Evolutionary conservation across 2,329 filamentous ascomycete genomes (phyloP).

Genomic region (Fusarium napiforme): DNA sequence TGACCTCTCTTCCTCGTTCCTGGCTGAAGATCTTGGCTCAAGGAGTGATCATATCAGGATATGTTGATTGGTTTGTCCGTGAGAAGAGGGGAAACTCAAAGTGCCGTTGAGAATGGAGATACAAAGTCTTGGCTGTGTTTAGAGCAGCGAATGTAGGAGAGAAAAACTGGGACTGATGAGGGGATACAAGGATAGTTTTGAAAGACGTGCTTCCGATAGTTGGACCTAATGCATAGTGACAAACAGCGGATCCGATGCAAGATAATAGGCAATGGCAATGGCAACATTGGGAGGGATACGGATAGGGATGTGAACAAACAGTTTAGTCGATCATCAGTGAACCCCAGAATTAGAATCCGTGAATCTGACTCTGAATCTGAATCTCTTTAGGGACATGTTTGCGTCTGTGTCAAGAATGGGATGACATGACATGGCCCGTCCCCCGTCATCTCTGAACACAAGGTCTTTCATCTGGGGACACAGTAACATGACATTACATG

Average conservation of each 20-base stretch:
- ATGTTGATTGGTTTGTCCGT: not conserved
- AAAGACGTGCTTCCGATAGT: not conserved
- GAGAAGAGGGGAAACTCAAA: not conserved
- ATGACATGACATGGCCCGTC: constrained; percentile 33
- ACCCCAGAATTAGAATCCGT: not conserved
- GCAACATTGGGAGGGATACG: not conserved
- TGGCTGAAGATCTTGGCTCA: constrained; percentile 13
- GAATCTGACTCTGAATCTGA: constrained; percentile 3
- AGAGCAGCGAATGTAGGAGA: not conserved
- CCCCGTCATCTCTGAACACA: constrained; percentile 22
- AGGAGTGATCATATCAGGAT: not conserved
- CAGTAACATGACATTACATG: constrained; percentile 1
- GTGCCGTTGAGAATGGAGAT: not conserved
- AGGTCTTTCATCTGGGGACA: constrained; percentile 4
- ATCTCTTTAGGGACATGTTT: constrained; percentile 29
- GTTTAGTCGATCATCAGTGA: not conserved
- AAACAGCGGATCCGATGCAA: constrained; percentile 28
- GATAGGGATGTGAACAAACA: constrained; percentile 18
- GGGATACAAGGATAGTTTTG: constrained; percentile 8
- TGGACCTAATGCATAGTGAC: constrained; percentile 9
- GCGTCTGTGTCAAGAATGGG: constrained; percentile 38
- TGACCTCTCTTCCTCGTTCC: not conserved
- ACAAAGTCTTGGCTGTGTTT: not conserved
- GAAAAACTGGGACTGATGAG: constrained; percentile 12
- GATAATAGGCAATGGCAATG: not conserved